Conservation (phyloP, 805 yeast genomes). For the Yamadazyma takamatsuzukensis region DNA sequence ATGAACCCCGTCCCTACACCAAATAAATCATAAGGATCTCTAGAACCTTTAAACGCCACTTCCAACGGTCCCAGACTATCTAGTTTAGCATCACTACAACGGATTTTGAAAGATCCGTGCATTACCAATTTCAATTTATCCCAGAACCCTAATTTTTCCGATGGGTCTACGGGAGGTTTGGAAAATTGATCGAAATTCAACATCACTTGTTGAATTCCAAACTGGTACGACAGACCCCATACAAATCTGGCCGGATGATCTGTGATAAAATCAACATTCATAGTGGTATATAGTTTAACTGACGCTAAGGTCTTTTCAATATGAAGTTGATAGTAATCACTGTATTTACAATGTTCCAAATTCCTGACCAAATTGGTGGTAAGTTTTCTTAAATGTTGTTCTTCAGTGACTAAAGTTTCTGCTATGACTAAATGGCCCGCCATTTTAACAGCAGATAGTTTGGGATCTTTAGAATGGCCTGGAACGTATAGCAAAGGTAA, state of each 20-base stretch:
- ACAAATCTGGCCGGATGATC: constrained; percentile 59
- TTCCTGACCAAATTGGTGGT: constrained; percentile 29
- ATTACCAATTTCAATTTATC: constrained; percentile 75
- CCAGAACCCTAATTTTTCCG: constrained; percentile 87
- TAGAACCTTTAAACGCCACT: constrained; percentile 67
- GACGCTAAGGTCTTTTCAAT: constrained; percentile 77
- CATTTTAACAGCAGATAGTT: constrained; percentile 25
- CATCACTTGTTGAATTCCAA: constrained; percentile 79
- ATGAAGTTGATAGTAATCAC: constrained; percentile 47
- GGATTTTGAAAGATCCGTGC: constrained; percentile 64
- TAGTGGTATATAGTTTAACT: constrained; percentile 64
- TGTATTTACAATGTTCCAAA: not conserved
- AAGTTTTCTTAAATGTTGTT: constrained; percentile 58
- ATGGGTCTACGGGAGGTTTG: constrained; percentile 87
- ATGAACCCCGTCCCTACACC: constrained; percentile 73
- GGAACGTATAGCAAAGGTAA: constrained; percentile 79
- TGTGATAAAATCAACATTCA: constrained; percentile 54
- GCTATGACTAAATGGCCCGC: constrained; percentile 66
- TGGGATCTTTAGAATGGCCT: constrained; percentile 17
- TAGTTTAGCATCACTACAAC: constrained; percentile 24
- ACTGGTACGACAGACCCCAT: constrained; percentile 84
- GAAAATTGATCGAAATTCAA: constrained; percentile 76
- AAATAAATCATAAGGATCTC: constrained; percentile 72
- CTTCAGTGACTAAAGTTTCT: constrained; percentile 54
- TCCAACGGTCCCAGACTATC: constrained; percentile 33